These are phyloP conservation scores for Naganishia liquefaciens DNA, from an alignment of 1,284 basidiomycete genomes.

Conservation along the genomic window DNA sequence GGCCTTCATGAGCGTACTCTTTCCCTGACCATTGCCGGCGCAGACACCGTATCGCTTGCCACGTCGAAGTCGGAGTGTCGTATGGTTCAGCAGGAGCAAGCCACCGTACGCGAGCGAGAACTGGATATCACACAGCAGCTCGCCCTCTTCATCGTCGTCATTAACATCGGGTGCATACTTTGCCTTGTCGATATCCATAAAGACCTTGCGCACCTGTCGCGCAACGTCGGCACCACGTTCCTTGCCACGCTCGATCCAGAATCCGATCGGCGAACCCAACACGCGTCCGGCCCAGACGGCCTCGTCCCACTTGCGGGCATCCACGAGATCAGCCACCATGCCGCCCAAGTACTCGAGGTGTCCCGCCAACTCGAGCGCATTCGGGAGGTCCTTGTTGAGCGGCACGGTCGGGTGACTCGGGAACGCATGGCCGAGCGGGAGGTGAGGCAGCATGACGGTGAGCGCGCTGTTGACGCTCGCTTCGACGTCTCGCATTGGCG, in stretches of 20 bases:
- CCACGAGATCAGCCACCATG: conserved; percentile 74
- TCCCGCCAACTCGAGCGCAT: conserved; percentile 51
- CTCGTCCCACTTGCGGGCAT: conserved; percentile 67
- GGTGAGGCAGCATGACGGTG: conserved; percentile 62
- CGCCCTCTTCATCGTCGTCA: conserved; percentile 73
- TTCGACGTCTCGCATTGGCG: conserved; percentile 64
- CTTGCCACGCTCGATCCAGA: conserved; percentile 62
- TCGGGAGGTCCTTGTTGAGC: conserved; percentile 46
- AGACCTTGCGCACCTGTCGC: conserved; percentile 69
- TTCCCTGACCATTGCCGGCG: conserved; percentile 93
- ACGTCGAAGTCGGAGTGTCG: conserved; percentile 83
- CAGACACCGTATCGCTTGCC: conserved; percentile 94
- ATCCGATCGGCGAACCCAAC: conserved; percentile 67
- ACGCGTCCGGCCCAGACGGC: conserved; percentile 70
- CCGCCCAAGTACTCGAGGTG: conserved; percentile 70
- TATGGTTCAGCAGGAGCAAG: conserved; percentile 92
- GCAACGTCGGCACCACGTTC: conserved; percentile 58
- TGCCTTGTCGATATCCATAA: conserved; percentile 74
- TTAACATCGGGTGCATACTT: conserved; percentile 55
- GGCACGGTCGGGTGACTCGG: conserved; percentile 54
- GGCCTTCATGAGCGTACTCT: conserved; percentile 95
- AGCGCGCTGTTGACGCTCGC: conserved; percentile 63
- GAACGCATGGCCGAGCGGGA: conserved; percentile 61
- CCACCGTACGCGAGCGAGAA: conserved; percentile 98
- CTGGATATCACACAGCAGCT: conserved; percentile 81